A percentile compares a stretch with the other conserved stretches of the same genome.
These are phyloP conservation scores for Candida nonsorbophila DNA, from an alignment of 805 yeast genomes.

Conservation along the genomic window DNA sequence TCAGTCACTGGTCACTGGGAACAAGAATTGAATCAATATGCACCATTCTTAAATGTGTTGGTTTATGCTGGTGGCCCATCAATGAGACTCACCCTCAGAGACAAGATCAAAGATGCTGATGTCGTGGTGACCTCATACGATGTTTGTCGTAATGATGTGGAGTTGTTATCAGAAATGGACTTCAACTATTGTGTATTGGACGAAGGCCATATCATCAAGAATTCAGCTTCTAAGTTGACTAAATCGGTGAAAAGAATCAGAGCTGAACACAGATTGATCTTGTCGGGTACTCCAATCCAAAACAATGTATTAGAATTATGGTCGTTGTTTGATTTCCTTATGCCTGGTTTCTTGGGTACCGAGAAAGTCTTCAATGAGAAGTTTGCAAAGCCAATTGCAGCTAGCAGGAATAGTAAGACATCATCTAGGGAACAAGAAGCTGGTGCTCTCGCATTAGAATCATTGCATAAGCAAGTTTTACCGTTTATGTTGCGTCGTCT, in stretches of 20 bases:
- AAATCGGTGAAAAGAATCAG: slow-evolving; percentile 76
- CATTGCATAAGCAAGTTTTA: slow-evolving; percentile 90
- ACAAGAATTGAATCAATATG: slow-evolving; percentile 84
- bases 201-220: slow-evolving; percentile 97
- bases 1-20: slow-evolving; percentile 99
- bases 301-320: slow-evolving; percentile 94
- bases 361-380: slow-evolving; percentile 91
- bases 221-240: slow-evolving; percentile 81
- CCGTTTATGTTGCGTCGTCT: slow-evolving; percentile 95
- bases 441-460: slow-evolving; percentile 93
- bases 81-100: slow-evolving; percentile 52
- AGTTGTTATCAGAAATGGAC: slow-evolving; percentile 50
- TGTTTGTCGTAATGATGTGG: slow-evolving; percentile 89
- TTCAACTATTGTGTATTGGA: slow-evolving; percentile 94
- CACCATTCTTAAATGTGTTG: slow-evolving; percentile 76
- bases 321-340: slow-evolving; percentile 94
- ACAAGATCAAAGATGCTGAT: slow-evolving; percentile 55
- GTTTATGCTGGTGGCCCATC: slow-evolving; percentile 95
- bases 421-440: slow-evolving; percentile 93
- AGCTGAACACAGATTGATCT: slow-evolving; percentile 85
- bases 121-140: slow-evolving; percentile 93
- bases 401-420: slow-evolving; percentile 83
- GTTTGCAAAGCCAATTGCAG: slow-evolving; percentile 97
- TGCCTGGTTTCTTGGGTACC: slow-evolving; percentile 98
- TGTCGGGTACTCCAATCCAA: slow-evolving; percentile 98